These are phyloP conservation scores for Vigna mungo DNA, from an alignment of 306 rosid genomes.

Conservation along the genomic window DNA sequence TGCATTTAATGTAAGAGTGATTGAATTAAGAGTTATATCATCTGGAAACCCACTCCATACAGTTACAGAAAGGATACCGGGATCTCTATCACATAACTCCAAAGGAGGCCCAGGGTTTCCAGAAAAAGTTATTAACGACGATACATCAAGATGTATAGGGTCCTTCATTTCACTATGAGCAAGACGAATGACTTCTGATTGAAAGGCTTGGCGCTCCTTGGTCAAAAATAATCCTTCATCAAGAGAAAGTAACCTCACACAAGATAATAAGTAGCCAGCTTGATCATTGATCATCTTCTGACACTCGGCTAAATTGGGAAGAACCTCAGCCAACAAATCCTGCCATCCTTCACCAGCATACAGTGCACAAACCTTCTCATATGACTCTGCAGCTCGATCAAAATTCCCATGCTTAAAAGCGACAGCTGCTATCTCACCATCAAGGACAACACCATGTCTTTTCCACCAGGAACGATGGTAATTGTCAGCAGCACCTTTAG, in stretches of 20 bases:
- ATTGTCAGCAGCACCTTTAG: slow-evolving; percentile 96
- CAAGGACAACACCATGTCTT: slow-evolving; percentile 99
- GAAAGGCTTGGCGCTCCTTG: slow-evolving; percentile 92
- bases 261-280: slow-evolving; percentile 96
- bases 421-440: slow-evolving; percentile 96
- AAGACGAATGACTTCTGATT: slow-evolving; percentile 83
- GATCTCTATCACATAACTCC: slow-evolving; percentile 92
- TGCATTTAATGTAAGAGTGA: slow-evolving; percentile 88
- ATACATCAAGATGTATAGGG: slow-evolving; percentile 94
- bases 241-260: slow-evolving; percentile 95
- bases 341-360: slow-evolving; percentile 99
- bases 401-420: slow-evolving; percentile 79
- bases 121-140: slow-evolving; percentile 92
- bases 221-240: slow-evolving; percentile 85
- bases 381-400: slow-evolving; percentile 97
- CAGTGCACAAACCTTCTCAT: slow-evolving; percentile 98
- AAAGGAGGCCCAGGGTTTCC: slow-evolving; percentile 95
- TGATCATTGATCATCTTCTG: slow-evolving; percentile 91
- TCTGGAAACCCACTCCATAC: slow-evolving; percentile 98
- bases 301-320: slow-evolving; percentile 94
- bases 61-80: slow-evolving; percentile 85
- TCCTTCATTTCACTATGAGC: slow-evolving; percentile 97
- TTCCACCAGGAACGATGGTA: slow-evolving; percentile 98
- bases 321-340: slow-evolving; percentile 90
- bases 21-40: slow-evolving; percentile 92